Conservation (phyloP, 148 eudicot genomes). For the Spergularia bocconei region DNA sequence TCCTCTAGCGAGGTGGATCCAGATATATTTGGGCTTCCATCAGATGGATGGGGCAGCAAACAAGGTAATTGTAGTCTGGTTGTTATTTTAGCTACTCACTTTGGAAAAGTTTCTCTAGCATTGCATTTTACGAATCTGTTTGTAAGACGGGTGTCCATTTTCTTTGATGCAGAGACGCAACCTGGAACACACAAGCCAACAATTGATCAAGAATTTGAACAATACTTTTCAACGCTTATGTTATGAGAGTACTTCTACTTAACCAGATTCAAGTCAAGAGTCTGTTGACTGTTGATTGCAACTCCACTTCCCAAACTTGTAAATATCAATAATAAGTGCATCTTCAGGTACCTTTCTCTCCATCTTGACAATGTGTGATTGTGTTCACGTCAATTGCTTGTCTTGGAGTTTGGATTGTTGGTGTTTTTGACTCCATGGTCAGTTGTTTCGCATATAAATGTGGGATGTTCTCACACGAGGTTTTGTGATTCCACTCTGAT, state of each 20-base stretch:
- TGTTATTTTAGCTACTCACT: too few relatives aligned
- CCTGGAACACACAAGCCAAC: conserved; percentile 25
- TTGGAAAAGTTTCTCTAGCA: neutral
- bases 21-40: conserved; percentile 1
- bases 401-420: too few relatives aligned
- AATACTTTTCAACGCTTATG: conserved; percentile 41
- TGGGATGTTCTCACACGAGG: too few relatives aligned
- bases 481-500: too few relatives aligned
- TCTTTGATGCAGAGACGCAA: conserved; percentile 30
- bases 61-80: conserved; percentile 20
- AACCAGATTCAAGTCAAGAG: neutral
- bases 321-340: neutral
- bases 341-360: neutral
- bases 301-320: neutral
- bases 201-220: conserved; percentile 45
- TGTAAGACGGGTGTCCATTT: neutral
- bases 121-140: neutral
- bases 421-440: too few relatives aligned
- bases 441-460: too few relatives aligned
- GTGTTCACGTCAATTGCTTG: too few relatives aligned
- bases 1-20: conserved; percentile 21
- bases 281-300: neutral
- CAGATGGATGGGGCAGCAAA: conserved; percentile 22
- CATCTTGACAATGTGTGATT: neutral
- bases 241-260: conserved; percentile 31